These are phyloP conservation scores for Stachybotrys chlorohalonatus DNA, from an alignment of 2,329 filamentous ascomycete genomes.

Conservation along the genomic window DNA sequence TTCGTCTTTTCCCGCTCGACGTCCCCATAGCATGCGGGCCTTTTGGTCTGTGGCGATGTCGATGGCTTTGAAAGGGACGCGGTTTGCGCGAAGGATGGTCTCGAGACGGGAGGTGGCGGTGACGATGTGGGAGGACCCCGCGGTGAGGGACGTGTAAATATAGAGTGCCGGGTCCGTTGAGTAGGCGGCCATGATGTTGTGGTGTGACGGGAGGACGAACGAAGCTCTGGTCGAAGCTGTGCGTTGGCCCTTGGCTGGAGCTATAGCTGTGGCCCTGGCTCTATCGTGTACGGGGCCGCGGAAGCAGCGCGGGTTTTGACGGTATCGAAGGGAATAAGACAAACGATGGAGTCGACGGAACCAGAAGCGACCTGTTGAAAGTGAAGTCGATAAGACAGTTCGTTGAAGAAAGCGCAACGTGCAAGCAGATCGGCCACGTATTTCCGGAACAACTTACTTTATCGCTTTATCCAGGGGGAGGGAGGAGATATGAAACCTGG, in stretches of 20 bases:
- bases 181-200: constrained; percentile 29
- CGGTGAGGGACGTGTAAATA: constrained; percentile 92
- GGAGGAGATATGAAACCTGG: not conserved
- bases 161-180: constrained; percentile 67
- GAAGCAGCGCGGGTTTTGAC: not conserved
- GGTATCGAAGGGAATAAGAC: too few species aligned
- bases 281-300: not conserved
- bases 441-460: not conserved
- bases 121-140: constrained; percentile 91
- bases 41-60: constrained; percentile 87
- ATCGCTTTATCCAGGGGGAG: not conserved
- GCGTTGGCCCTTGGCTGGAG: not conserved
- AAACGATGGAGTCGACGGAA: too few species aligned
- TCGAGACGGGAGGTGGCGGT: constrained; percentile 93
- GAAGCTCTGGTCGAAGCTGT: not conserved
- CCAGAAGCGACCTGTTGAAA: not conserved
- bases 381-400: not conserved
- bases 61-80: constrained; percentile 84
- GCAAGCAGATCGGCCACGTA: not conserved
- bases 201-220: not conserved
- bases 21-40: constrained; percentile 80
- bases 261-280: not conserved
- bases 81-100: constrained; percentile 91
- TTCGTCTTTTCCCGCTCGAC: constrained; percentile 66
- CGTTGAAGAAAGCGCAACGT: too few species aligned